Base-by-base conservation (phyloP, 176 grass and related monocot genomes). In the Triticum monococcum region DNA sequence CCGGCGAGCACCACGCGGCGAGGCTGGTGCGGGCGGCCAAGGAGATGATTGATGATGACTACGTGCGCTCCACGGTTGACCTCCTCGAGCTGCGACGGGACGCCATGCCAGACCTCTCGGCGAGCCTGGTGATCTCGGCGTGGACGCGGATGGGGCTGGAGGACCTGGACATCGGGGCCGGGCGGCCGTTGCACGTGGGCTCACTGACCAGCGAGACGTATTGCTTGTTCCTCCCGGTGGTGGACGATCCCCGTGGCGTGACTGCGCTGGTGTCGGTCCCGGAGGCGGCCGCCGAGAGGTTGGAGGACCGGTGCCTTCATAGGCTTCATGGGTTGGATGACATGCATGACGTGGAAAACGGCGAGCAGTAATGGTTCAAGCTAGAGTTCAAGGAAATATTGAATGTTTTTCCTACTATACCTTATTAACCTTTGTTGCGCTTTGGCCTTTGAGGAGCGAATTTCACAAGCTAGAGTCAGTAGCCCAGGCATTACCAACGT, bases 201-300 rank as follows among this genome's bases (percentile, higher is more conserved):
- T 88, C 95, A 17, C 83, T 95, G 30, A 89, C 95, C 64, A 98
- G 95, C 33, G 95, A 98, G 84, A 93, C 93, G 18, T 98, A 93
- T 79, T 98, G 93, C 79, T 79, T 98, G n/a, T 95, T 98, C 84
- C 32, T 90, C 2, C 95, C 91, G 0, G 93, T 98, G 6, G 8
- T 85, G 8, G 91, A 87, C 24, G 90, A 98, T 59, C 84, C 79
- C 17, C 37, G 88, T 45, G 91, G 61, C 43, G 83, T 87, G 84
- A 93, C 88, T 62, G 86, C 95, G 72, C 88, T 95, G 48, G 14
- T 17, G 14, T 52, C 48, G 14, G 48, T 17, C 48, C 48, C 5
- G 48, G 5, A 52, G 48, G 48, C 16, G 48, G 5, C 48, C 48
- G 48, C 14, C 48, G 14, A 52, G 16, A 52, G 3, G 72, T 97